phyloP scores from a whole-genome alignment of 768 basidiomycete species.

The Mycena olivaceomarginata region DNA sequence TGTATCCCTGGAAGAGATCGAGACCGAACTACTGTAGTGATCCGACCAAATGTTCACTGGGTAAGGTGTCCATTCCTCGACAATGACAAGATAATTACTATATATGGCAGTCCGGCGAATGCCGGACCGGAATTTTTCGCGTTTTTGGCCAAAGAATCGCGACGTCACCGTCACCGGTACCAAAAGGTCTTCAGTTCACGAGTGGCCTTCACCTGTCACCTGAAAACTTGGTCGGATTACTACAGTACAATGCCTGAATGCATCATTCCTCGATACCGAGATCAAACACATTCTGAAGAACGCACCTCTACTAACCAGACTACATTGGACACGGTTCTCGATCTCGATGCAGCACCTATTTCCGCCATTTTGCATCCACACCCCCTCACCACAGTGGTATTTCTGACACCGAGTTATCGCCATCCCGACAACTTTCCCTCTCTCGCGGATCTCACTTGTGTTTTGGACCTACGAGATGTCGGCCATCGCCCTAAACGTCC shows the following conservation, averaged over 20 bases:
- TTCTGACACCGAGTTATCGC: slow-evolving; percentile 7
- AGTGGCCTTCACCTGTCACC: slow-evolving; percentile 1
- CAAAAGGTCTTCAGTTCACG: too few species aligned
- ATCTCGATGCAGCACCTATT: slow-evolving; percentile 4
- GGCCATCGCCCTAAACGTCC: slow-evolving; percentile 4
- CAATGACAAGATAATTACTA: too few species aligned
- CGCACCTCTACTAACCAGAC: slow-evolving; percentile 1
- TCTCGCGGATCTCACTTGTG: slow-evolving; percentile 9
- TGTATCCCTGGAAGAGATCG: background rate
- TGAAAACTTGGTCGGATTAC: too few species aligned
- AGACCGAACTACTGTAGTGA: too few species aligned
- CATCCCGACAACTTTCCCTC: slow-evolving; percentile 3
- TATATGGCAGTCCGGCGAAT: too few species aligned
- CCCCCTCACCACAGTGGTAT: background rate
- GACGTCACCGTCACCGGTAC: too few species aligned
- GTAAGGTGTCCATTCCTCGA: too few species aligned
- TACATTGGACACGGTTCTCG: slow-evolving; percentile 7
- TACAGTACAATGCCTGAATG: background rate
- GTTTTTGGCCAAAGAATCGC: too few species aligned
- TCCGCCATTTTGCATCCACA: slow-evolving; percentile 9
- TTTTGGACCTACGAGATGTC: slow-evolving; percentile 2
- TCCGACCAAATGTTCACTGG: too few species aligned
- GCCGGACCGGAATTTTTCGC: too few species aligned
- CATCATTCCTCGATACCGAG: slow-evolving; percentile 6
- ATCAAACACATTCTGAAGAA: slow-evolving; percentile 4